Base-by-base conservation (phyloP, 192 early-diverging fungal genomes). In the Coemansia sp. region DNA sequence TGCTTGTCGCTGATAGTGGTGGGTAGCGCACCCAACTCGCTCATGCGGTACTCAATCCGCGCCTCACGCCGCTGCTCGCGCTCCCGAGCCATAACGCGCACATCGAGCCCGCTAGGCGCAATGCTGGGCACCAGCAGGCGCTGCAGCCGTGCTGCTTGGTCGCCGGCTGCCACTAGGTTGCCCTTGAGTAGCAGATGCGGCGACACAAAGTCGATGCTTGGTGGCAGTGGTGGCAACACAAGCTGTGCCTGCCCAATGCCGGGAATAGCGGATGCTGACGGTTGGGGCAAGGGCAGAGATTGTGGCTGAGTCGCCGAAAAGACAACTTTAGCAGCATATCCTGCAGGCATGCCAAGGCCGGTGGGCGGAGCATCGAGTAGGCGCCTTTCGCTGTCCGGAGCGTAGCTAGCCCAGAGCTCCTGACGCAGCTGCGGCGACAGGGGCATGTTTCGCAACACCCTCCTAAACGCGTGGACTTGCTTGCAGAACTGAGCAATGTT, bases 391-490 rank as follows among this genome's bases (percentile, higher is more conserved):
- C 72, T 73, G 41, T 84, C 69, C 11, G 64, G 21, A 12, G 69
- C 59, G 36, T 50, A 28, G 42, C 69, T 68, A 14, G 69, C 72
- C 72, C 92, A 93, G 14, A 96, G 82, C 41, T 86, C 87, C 65
- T 89, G 81, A 59, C 90, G 88, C 28, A 94, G 73, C 57, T 86
- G 70, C 33, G 84, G 71, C 50, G 94, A 92, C 12, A 97, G 73
- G 11, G 90, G 86, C 81, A 91, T 82, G 75, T 93, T 94, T 67
- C 84, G 83, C 34, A 91, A 85, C 38, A 94, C 87, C 23, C 90
- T 78, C 59, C 93, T 91, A 77, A 89, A 95, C 34, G 92, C 93
- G 37, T 91, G 80, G 60, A 95, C 94, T 60, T 97, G 95, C 61
- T 83, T 84, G 66, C 90, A 86, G 23, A 97, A 83, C 10, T 85